Base-by-base conservation (phyloP, 2,329 filamentous ascomycete species). In the Pseudocercospora fijiensis region DNA sequence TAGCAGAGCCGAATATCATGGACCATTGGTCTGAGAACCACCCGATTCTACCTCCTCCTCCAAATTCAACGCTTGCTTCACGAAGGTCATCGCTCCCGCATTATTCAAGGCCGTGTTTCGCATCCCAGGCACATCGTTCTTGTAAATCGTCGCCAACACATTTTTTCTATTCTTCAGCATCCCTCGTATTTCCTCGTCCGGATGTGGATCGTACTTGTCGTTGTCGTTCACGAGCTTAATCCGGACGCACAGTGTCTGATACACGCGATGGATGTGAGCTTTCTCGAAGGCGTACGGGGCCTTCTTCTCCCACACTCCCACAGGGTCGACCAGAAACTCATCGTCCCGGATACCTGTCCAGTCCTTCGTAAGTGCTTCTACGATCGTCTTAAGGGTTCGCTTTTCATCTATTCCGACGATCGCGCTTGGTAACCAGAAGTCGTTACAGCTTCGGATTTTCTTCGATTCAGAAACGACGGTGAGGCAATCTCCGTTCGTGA, bases 1-100 rank as follows among this genome's bases (percentile, higher is more conserved):
- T 2, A 77, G 78, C 3, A 69, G 76, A 63, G 78, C 75, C 6
- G 79, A 82, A 73, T 82, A 74, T 69, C 70, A 72, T 61, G 80
- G 80, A 1, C 73, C 81, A n/a, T 62, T 81, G 51, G 70, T 75
- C 22, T 73, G 66, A 71, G 16, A 7, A 53, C 4, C 13, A 41
- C 37, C 18, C 13, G 5, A 41, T 33, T 11, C 11, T 5, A 11
- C 30, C 30, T 33, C 30, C 30, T 33, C 10, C 37, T 41, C 37
- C 16, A 41, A n/a, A n/a, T 18, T n/a, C 5, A 41, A 41, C 16
- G 37, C 37, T n/a, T 41, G 16, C 37, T 18, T 18, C 37, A 41
- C n/a, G 37, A 41, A 41, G 4, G 37, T 41, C 37, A 41, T 41
- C 37, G 37, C 37, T 41, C 37, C 6, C 5, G 18, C 37, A 41